Evolutionary conservation across 1,284 basidiomycete genomes (phyloP), one percentile per base, ranked within the genome.

Genomic region (Cryptococcus floricola): DNA sequence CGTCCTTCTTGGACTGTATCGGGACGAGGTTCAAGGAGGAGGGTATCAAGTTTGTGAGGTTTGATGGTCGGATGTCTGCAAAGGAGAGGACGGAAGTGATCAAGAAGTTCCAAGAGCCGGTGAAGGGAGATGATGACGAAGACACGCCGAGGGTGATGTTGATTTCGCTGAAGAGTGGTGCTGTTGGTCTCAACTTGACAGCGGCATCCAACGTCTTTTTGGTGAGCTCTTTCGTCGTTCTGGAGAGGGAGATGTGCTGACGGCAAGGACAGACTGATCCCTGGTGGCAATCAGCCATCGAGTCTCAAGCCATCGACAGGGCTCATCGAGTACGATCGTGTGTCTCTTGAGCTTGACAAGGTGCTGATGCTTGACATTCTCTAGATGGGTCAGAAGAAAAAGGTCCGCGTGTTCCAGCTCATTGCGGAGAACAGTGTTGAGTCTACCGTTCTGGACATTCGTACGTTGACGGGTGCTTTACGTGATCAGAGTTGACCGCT

Each of bases 131-230:
- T n/a, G 58, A 60, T 18, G 16, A 52, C 2, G 28, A 38, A 7
- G 43, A 48, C 31, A 88, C 85, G 67, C 88, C 90, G 1, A 82
- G 80, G 58, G 86, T 93, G 31, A 86, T 93, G 87, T 80, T 94
- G 50, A 88, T 94, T 53, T 93, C 91, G 7, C 79, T 94, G 63
- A 93, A 92, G 65, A 77, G 77, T 3, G 80, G 80, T 14, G 90
- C 91, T 2, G 81, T 93, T 25, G 91, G 91, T 4, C 78, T 94
- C 53, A 94, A 94, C 71, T 76, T 94, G 58, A 94, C 91, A 0
- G 88, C 89, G 14, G 91, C 91, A 1, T 92, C 91, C 67, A 89
- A 92, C 69, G 88, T 94, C 1, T 91, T 88, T 68, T 74, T 94
- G 85, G 74, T 91, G 64, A 80, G 87, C 81, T 31, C 25, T 28